A percentile compares a stretch with the other conserved stretches of the same genome.
Evolutionary conservation across 441 rosid genomes (phyloP).

Genomic region (Adansonia grandidieri): DNA sequence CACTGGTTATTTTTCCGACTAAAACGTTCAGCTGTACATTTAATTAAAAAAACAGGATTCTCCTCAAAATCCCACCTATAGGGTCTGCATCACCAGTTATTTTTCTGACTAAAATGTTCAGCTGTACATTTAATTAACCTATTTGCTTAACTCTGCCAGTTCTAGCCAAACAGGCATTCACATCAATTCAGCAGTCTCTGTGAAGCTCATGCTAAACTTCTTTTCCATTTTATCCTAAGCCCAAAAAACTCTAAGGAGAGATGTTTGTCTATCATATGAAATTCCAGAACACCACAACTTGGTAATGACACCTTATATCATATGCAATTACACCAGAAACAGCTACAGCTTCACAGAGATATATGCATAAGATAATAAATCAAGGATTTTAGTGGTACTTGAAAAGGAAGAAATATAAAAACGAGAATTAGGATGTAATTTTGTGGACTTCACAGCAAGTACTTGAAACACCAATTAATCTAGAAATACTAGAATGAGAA

Average conservation of each 20-base stretch:
- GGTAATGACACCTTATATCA: background rate
- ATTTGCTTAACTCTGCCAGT: background rate
- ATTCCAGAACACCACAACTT: background rate
- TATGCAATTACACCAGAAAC: background rate
- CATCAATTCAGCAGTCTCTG: constrained; percentile 14
- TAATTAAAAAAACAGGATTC: constrained; percentile 6
- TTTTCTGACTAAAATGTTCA: background rate
- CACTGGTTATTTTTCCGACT: background rate
- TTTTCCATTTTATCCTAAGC: background rate
- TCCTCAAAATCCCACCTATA: background rate
- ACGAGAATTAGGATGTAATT: constrained; percentile 3
- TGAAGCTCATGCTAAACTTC: background rate
- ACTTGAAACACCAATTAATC: constrained; percentile 13
- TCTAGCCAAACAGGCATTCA: background rate
- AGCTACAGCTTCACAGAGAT: background rate
- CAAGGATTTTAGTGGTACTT: background rate
- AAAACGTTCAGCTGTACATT: background rate
- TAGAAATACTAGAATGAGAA: background rate
- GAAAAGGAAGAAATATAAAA: background rate
- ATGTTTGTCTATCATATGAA: background rate
- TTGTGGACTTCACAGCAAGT: background rate
- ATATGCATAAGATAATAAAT: background rate
- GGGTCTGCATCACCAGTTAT: background rate
- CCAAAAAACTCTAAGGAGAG: background rate
- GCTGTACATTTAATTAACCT: background rate